Evolutionary conservation across 495 filamentous ascomycete genomes (phyloP), one percentile per base, ranked within the genome.

Genomic region (Monascus purpureus): DNA sequence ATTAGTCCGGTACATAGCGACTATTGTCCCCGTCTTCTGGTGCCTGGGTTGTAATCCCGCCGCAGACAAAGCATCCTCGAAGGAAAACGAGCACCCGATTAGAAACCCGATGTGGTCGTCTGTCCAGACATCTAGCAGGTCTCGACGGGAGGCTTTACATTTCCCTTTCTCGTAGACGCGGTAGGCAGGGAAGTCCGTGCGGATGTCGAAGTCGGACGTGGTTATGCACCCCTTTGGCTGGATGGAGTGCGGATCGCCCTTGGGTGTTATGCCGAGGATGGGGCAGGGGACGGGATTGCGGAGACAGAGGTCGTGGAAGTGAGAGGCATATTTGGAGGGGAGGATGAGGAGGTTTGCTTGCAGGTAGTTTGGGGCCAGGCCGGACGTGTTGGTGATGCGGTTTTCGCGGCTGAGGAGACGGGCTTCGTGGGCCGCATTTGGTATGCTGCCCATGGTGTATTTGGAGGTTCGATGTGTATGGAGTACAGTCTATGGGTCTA

Each of bases 231-330:
- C 24, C 4, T 40, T 8, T 0, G 53, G 50, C 14, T 32, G 19
- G 20, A 57, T 24, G 12, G 23, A 20, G 25, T 39, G 34, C 1
- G 46, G 35, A 18, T 46, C 34, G 13, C 42, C 53, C 0, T 43
- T 37, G 1, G 38, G 34, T 3, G 45, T 49, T 14, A 57, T 45
- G 30, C 55, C 66, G 14, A 75, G 46, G 2, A 76, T 46, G 0
- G 69, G 72, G 39, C 72, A 74, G 1, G 69, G 57, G n/a, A 73
- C 66, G 4, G 68, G 66, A 38, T 72, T 75, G 31, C 70, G 53
- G 1, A 50, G 48, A 41, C 68, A 75, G 17, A 73, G 61, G 18
- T 55, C 33, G 11, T 59, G 52, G 38, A 75, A 77, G 34, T 71
- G 61, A 5, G 40, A 6, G 18, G 67, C 67, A 43, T 74, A 63